phyloP scores from a whole-genome alignment of 768 basidiomycete genomes.

The Leccinum disarticulatum region DNA sequence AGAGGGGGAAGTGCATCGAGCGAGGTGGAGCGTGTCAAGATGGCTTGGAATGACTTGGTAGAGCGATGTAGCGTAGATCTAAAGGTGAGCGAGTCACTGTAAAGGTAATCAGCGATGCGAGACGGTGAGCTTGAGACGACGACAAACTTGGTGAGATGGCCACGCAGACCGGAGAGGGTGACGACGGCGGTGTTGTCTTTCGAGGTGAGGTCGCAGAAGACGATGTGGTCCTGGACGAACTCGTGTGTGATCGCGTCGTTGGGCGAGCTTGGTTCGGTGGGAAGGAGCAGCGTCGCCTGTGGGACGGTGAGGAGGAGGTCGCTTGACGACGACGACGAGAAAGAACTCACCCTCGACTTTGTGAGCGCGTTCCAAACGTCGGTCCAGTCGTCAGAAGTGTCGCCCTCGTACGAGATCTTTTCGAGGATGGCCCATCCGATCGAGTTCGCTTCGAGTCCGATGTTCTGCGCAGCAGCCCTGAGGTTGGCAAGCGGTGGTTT shows the following conservation, averaged over 20 bases:
- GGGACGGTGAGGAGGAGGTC: conserved; percentile 5
- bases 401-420: conserved; percentile 54
- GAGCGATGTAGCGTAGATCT: conserved; percentile 43
- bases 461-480: conserved; percentile 66
- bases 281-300: conserved; percentile 81
- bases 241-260: conserved; percentile 64
- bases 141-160: conserved; percentile 60
- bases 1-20: conserved; percentile 55
- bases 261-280: conserved; percentile 55
- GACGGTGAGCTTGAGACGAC: conserved; percentile 20
- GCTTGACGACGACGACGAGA: conserved; percentile 20
- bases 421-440: conserved; percentile 81
- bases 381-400: conserved; percentile 60
- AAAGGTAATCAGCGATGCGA: conserved; percentile 27
- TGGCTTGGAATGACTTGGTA: conserved; percentile 42
- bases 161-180: conserved; percentile 83
- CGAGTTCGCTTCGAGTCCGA: conserved; percentile 63
- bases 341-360: conserved; percentile 57
- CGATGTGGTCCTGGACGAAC: conserved; percentile 81
- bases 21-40: conserved; percentile 35
- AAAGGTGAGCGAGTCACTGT: conserved; percentile 41
- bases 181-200: conserved; percentile 53
- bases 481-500: conserved; percentile 72
- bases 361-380: conserved; percentile 67
- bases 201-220: conserved; percentile 57